A percentile compares a stretch with the other conserved stretches of the same genome.
Evolutionary conservation across 140 eudicot species (phyloP).

Genomic region (Bidens hawaiensis): DNA sequence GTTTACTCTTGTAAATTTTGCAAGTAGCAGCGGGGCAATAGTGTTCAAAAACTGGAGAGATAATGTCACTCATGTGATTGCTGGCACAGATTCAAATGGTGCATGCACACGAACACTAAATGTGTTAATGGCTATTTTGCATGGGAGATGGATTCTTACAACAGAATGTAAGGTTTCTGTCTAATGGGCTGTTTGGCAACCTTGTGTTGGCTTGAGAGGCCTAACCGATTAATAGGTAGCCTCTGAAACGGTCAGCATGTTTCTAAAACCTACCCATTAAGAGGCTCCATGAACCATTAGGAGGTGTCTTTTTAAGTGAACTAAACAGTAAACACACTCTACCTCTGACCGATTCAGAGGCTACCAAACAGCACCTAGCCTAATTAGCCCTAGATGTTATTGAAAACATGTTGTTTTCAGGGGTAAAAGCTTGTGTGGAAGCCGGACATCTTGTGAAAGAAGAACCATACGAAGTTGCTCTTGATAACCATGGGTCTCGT

Average conservation of each 20-base stretch:
- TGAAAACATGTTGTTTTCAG: conserved; percentile 32
- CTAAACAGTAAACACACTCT: too few relatives aligned
- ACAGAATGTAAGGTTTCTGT: conserved; percentile 53
- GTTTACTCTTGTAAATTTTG: conserved; percentile 58
- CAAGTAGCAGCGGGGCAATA: conserved; percentile 50
- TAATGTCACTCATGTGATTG: conserved; percentile 83
- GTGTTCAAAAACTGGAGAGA: conserved; percentile 58
- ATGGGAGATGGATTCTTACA: conserved; percentile 77
- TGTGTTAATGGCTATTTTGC: conserved; percentile 82
- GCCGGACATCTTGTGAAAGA: conserved; percentile 43
- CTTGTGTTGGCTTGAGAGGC: too few relatives aligned
- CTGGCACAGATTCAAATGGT: conserved; percentile 69
- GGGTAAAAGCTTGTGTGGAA: conserved; percentile 70
- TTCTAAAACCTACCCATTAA: too few relatives aligned
- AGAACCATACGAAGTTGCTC: conserved; percentile 67
- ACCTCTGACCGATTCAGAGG: too few relatives aligned
- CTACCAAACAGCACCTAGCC: too few relatives aligned
- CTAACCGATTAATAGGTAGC: too few relatives aligned
- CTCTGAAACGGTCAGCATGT: too few relatives aligned
- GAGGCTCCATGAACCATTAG: too few relatives aligned
- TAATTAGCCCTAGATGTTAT: background rate
- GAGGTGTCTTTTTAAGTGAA: too few relatives aligned
- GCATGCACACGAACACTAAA: conserved; percentile 81
- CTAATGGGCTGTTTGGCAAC: too few relatives aligned
- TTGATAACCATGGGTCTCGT: conserved; percentile 69